These are phyloP conservation scores for Lipomyces spencermartinsiae DNA, from an alignment of 805 yeast species.

Conservation along the genomic window DNA sequence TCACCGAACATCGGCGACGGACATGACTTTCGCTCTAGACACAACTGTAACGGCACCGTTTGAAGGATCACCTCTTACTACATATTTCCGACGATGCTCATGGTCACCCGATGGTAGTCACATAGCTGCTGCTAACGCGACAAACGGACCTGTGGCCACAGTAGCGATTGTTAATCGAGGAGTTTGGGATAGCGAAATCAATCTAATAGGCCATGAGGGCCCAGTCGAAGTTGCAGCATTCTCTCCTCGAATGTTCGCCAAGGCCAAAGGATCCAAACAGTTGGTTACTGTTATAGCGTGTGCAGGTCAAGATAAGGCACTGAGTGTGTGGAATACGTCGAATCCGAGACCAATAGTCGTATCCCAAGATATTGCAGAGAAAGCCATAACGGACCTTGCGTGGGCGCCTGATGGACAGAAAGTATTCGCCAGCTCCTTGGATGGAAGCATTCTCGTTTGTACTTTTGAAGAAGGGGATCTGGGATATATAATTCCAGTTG, in stretches of 20 bases:
- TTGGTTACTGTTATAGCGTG: slow-evolving; percentile 82
- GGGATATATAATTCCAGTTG: slow-evolving; percentile 62
- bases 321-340: slow-evolving; percentile 87
- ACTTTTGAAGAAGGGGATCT: slow-evolving; percentile 60
- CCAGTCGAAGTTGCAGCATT: slow-evolving; percentile 70
- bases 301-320: slow-evolving; percentile 90
- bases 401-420: slow-evolving; percentile 86
- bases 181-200: slow-evolving; percentile 67
- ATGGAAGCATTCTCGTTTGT: slow-evolving; percentile 77
- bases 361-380: slow-evolving; percentile 73
- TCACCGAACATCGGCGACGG: slow-evolving; percentile 68
- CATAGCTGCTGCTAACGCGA: slow-evolving; percentile 71
- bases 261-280: slow-evolving; percentile 44
- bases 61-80: slow-evolving; percentile 84
- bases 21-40: slow-evolving; percentile 84
- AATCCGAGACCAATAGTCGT: slow-evolving; percentile 79
- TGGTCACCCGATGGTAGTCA: slow-evolving; percentile 82
- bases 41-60: slow-evolving; percentile 84
- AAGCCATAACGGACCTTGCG: slow-evolving; percentile 83
- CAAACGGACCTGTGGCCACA: slow-evolving; percentile 68
- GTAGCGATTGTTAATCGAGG: slow-evolving; percentile 68
- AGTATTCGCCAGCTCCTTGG: slow-evolving; percentile 79
- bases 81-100: slow-evolving; percentile 76
- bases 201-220: slow-evolving; percentile 72
- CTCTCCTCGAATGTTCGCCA: slow-evolving; percentile 51